Evolutionary conservation across 768 basidiomycete species (phyloP).

Genomic region (Xerocomellus dryophilus): DNA sequence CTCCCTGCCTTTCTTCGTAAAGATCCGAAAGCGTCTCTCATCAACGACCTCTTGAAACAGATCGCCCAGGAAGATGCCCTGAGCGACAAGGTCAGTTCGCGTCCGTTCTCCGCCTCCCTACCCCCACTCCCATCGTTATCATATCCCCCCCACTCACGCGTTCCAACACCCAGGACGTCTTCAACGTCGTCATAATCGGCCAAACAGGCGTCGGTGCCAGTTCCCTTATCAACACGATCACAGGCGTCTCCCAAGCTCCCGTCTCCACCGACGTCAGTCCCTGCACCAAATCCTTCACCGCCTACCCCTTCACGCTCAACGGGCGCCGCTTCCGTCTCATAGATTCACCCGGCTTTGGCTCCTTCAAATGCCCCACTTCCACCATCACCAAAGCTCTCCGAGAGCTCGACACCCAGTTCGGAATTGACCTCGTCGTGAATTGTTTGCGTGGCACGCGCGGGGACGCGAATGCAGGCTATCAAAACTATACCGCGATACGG

Average conservation of each 20-base stretch:
- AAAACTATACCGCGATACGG: slow-evolving; percentile 27
- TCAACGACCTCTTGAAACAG: slow-evolving; percentile 24
- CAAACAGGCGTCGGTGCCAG: slow-evolving; percentile 38
- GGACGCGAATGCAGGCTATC: slow-evolving; percentile 28
- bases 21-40: slow-evolving; percentile 23
- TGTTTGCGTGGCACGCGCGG: slow-evolving; percentile 29
- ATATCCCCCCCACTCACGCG: background rate
- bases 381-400: slow-evolving; percentile 26
- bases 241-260: slow-evolving; percentile 13
- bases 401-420: slow-evolving; percentile 27
- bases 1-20: slow-evolving; percentile 28
- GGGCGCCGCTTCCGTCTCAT: slow-evolving; percentile 30
- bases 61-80: slow-evolving; percentile 21
- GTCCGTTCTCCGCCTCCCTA: background rate
- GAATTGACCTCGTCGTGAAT: slow-evolving; percentile 29
- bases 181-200: slow-evolving; percentile 31
- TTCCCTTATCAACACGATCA: slow-evolving; percentile 41
- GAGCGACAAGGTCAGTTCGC: slow-evolving; percentile 22
- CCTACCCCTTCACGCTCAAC: slow-evolving; percentile 26
- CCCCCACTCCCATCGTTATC: background rate
- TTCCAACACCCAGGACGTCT: slow-evolving; percentile 19
- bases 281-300: slow-evolving; percentile 25
- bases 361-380: slow-evolving; percentile 26
- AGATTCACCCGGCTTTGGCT: slow-evolving; percentile 29
- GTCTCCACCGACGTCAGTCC: slow-evolving; percentile 30